A percentile compares a stretch with the other conserved stretches of the same genome.
phyloP scores from a whole-genome alignment of 768 basidiomycete genomes.

The Lactifluus pinguis region DNA sequence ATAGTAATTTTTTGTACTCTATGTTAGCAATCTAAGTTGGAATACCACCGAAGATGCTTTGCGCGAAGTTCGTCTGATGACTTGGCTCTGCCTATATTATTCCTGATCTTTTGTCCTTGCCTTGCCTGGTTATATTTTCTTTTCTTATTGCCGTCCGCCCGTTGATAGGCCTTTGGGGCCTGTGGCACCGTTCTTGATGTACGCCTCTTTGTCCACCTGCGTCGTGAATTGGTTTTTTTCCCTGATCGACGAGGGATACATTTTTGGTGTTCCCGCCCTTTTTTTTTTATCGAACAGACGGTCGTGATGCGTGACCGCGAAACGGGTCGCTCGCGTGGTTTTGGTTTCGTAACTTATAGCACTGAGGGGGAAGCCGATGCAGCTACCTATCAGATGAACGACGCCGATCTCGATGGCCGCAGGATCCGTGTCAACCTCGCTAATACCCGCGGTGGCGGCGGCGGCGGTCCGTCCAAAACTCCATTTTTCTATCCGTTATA shows the following conservation, averaged over 20 bases:
- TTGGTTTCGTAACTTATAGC: constrained; percentile 87
- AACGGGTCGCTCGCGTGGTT: constrained; percentile 93
- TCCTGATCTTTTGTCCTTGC: constrained; percentile 6
- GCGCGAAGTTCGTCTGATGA: constrained; percentile 70
- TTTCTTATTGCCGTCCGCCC: neutral
- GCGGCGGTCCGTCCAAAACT: constrained; percentile 27
- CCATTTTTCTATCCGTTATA: neutral
- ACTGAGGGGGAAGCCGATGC: constrained; percentile 55
- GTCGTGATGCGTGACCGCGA: constrained; percentile 99
- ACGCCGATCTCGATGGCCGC: constrained; percentile 89
- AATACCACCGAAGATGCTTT: constrained; percentile 91
- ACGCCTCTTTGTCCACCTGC: constrained; percentile 40
- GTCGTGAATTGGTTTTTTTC: neutral
- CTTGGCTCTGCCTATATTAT: constrained; percentile 23
- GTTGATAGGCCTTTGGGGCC: constrained; percentile 65
- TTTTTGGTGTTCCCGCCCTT: neutral
- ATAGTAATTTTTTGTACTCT: constrained; percentile 39
- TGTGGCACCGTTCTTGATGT: constrained; percentile 89
- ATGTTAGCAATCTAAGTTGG: constrained; percentile 86
- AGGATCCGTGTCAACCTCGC: constrained; percentile 83
- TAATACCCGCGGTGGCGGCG: constrained; percentile 52
- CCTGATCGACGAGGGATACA: neutral
- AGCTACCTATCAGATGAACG: constrained; percentile 73
- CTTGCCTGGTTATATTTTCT: neutral
- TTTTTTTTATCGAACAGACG: constrained; percentile 40